Evolutionary conservation across 129 eudicot species (phyloP).

Genomic region (Arctium lappa): DNA sequence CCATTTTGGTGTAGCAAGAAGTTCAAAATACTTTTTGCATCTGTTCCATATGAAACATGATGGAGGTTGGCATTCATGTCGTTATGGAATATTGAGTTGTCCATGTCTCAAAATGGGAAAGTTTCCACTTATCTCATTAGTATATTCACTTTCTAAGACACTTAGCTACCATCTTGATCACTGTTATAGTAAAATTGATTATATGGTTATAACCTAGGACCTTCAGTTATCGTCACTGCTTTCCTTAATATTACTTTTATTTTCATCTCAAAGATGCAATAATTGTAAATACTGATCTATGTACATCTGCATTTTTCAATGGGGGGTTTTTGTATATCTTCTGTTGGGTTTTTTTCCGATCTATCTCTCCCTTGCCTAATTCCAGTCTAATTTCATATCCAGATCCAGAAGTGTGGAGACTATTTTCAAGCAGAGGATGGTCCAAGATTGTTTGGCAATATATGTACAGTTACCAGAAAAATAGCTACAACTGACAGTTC

Average conservation of each 20-base stretch:
- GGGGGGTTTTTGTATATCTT: background rate
- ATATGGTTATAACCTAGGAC: background rate
- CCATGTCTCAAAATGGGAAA: background rate
- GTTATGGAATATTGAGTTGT: background rate
- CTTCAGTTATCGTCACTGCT: constrained; percentile 1
- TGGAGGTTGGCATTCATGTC: background rate
- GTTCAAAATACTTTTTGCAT: background rate
- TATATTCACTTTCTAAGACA: background rate
- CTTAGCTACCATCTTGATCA: background rate
- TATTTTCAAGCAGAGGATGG: constrained; percentile 95
- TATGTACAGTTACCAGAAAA: constrained; percentile 54
- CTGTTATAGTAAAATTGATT: background rate
- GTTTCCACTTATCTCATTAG: background rate
- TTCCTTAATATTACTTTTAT: background rate
- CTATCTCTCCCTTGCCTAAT: background rate
- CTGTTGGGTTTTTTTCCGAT: background rate
- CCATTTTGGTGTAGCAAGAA: background rate
- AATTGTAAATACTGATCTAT: background rate
- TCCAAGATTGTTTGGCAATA: constrained; percentile 81
- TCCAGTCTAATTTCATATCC: constrained; percentile 25
- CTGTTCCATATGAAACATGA: background rate
- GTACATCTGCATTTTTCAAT: background rate
- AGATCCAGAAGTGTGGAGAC: constrained; percentile 90
- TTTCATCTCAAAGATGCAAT: background rate
- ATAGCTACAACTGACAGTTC: constrained; percentile 57